Evolutionary conservation across 2,329 filamentous ascomycete genomes (phyloP).

Genomic region (Trichoderma koningiopsis): DNA sequence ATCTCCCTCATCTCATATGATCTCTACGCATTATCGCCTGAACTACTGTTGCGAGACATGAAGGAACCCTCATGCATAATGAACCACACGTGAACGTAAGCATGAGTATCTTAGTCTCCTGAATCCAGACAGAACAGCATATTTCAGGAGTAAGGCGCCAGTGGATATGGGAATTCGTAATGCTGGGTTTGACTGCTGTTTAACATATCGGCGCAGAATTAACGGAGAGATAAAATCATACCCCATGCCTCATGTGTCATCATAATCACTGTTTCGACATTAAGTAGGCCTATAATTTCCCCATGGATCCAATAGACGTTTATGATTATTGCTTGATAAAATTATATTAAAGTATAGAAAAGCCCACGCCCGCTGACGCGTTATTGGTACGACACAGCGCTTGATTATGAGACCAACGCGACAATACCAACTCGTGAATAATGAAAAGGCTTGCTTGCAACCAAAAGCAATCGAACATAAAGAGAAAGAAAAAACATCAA

Average conservation of each 20-base stretch:
- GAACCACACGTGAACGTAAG: background rate
- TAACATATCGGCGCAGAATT: background rate
- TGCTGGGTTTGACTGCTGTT: background rate
- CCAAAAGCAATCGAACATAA: background rate
- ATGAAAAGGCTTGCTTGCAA: background rate
- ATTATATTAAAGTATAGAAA: background rate
- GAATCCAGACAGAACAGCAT: background rate
- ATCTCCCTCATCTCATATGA: too few species aligned
- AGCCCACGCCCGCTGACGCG: background rate
- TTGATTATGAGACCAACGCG: background rate
- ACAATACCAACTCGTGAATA: background rate
- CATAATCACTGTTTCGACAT: background rate
- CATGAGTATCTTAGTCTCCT: background rate
- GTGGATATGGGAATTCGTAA: background rate
- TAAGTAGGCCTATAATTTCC: background rate
- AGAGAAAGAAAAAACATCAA: background rate
- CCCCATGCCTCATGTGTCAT: background rate
- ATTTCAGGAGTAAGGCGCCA: background rate
- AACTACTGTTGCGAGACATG: too few species aligned
- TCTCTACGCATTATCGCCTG: too few species aligned
- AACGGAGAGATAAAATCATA: background rate
- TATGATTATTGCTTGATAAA: background rate
- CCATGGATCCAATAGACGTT: background rate
- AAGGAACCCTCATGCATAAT: background rate
- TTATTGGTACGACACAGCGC: background rate